Base-by-base conservation (phyloP, 768 basidiomycete species). In the Naganishia vishniacii region DNA sequence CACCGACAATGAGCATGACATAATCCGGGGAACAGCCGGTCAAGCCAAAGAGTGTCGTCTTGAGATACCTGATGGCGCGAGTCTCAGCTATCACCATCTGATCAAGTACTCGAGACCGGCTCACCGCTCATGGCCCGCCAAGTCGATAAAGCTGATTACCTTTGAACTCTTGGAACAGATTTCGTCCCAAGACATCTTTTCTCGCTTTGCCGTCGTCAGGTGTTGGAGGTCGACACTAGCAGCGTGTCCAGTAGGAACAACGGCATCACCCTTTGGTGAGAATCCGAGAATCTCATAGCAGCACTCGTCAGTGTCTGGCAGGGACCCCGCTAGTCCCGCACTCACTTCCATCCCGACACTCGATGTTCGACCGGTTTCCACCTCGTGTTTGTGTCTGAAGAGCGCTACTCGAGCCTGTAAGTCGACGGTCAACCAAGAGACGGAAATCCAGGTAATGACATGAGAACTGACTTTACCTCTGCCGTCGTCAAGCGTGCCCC, bases 331-430 rank as follows among this genome's bases (percentile, higher is more conserved):
- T 23, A 13, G 12, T 11, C 7, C 18, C 18, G 28, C 23, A 65
- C 81, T 64, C 66, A 91, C 91, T 83, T 99, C 95, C 87, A 95
- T 93, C 23, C 95, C 95, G 45, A 98, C 90, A 66, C 88, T 91
- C 25, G 89, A 91, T 0, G 95, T 99, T 56, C 95, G 81, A 6
- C 94, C 94, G 20, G 88, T 91, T 79, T 98, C 95, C 59, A 97
- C 81, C 78, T 99, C 95, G 72, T 99, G 95, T 75, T 97, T 95
- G 75, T 99, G 95, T 61, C 94, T 82, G 78, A 98, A 98, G 8
- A 99, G 80, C 3, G 86, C 85, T 4, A 97, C 88, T 59, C 94
- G 88, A 0, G 80, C 51, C 62, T 63, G 26, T 28, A 68, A 29
- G 28, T n/a, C 16, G 9, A 40, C n/a, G 0, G 64, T 88, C 88